These are phyloP conservation scores for Aureobasidium sp. DNA, from an alignment of 2,329 filamentous ascomycete species.

Conservation along the genomic window DNA sequence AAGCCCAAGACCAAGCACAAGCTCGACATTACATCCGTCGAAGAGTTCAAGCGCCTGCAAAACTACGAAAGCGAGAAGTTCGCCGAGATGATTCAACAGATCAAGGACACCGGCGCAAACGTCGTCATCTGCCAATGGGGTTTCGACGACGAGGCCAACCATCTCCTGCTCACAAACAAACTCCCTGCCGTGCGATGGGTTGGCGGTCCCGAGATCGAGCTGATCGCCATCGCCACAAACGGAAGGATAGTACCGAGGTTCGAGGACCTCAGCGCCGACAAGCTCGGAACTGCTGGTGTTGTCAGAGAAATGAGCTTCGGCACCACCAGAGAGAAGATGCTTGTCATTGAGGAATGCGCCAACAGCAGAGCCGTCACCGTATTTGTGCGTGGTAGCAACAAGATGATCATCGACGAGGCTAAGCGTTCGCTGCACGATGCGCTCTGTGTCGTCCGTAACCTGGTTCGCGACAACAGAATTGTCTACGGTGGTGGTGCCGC, in stretches of 20 bases:
- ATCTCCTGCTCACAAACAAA: constrained; percentile 89
- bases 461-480: constrained; percentile 91
- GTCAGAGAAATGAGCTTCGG: constrained; percentile 95
- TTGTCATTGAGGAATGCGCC: constrained; percentile 97
- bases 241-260: constrained; percentile 95
- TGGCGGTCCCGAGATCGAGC: constrained; percentile 92
- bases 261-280: constrained; percentile 83
- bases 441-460: constrained; percentile 91
- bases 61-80: constrained; percentile 95
- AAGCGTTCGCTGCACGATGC: constrained; percentile 96
- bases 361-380: constrained; percentile 94
- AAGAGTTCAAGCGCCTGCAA: constrained; percentile 97
- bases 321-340: constrained; percentile 97
- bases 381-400: constrained; percentile 96
- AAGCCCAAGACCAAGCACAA: constrained; percentile 99
- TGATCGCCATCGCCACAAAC: constrained; percentile 97
- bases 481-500: constrained; percentile 96
- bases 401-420: constrained; percentile 99
- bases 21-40: constrained; percentile 91
- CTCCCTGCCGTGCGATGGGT: constrained; percentile 97
- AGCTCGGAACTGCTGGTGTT: constrained; percentile 81
- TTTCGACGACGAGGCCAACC: constrained; percentile 98
- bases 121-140: constrained; percentile 99
- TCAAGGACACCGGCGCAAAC: constrained; percentile 96
- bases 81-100: constrained; percentile 95